These are phyloP conservation scores for Coprinopsis marcescibilis DNA, from an alignment of 768 basidiomycete species.

Conservation along the genomic window DNA sequence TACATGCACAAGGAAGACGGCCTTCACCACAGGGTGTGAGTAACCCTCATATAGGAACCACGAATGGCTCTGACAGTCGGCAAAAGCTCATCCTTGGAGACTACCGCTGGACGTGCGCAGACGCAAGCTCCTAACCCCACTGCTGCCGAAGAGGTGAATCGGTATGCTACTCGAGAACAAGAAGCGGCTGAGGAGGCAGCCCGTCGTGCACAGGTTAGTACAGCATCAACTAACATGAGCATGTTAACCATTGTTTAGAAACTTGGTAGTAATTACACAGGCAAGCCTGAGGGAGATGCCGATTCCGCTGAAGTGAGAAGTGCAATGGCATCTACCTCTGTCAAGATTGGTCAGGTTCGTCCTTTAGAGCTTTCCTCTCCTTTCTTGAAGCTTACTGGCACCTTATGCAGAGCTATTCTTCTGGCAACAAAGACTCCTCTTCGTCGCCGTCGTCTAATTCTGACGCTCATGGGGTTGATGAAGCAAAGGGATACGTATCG, in stretches of 20 bases:
- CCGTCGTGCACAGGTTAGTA: constrained; percentile 42
- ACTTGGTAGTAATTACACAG: constrained; percentile 28
- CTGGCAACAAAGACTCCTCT: neutral
- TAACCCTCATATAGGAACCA: neutral
- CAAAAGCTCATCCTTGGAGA: constrained; percentile 36
- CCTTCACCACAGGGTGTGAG: neutral
- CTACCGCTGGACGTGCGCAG: constrained; percentile 50
- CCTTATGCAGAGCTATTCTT: neutral
- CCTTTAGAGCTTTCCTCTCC: neutral
- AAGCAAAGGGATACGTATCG: too few relatives aligned
- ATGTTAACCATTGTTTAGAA: constrained; percentile 14
- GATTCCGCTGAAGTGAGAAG: constrained; percentile 3
- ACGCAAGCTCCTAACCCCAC: constrained; percentile 38
- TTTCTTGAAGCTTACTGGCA: neutral
- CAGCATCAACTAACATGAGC: neutral
- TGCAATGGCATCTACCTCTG: neutral
- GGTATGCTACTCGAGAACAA: constrained; percentile 39
- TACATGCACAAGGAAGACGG: neutral
- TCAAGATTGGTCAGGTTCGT: constrained; percentile 6
- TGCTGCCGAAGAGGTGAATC: constrained; percentile 39
- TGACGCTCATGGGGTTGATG: neutral
- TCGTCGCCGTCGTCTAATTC: neutral
- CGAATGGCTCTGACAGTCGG: neutral
- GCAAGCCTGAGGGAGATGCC: constrained; percentile 19
- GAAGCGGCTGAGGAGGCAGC: constrained; percentile 49